Conservation (phyloP, 2,329 filamentous ascomycete genomes). For the Passalora sequoiae region DNA sequence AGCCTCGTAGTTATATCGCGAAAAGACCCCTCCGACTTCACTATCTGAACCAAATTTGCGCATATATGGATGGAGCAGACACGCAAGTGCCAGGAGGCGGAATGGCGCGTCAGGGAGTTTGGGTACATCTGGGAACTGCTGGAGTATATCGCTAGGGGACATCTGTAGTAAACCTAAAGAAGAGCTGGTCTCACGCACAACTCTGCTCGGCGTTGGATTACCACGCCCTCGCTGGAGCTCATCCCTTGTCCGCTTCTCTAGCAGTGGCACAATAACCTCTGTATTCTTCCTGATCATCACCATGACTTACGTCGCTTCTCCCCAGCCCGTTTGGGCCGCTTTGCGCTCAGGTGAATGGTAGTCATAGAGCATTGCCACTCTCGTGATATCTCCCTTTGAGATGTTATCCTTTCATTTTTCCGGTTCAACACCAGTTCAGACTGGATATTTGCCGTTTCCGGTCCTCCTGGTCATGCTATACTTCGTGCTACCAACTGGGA, state of each 20-base stretch:
- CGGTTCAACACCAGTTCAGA: slow-evolving; percentile 1
- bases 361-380: slow-evolving; percentile 8
- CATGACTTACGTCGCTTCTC: background rate
- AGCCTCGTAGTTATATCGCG: no score
- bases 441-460: background rate
- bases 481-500: background rate
- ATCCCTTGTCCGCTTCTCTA: background rate
- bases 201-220: no score
- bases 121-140: no score
- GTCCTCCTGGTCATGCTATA: background rate
- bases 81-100: no score
- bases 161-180: no score
- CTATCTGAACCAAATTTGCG: no score
- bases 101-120: no score
- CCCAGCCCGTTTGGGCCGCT: background rate
- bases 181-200: no score
- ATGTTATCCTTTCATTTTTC: background rate
- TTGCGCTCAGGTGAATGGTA: slow-evolving; percentile 2
- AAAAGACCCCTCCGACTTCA: no score
- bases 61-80: no score
- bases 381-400: background rate
- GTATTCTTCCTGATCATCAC: background rate
- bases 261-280: background rate
- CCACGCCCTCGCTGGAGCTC: no score
- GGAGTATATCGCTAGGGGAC: no score